phyloP scores from a whole-genome alignment of 1,284 basidiomycete species.

The Butyriboletus appendiculatus region DNA sequence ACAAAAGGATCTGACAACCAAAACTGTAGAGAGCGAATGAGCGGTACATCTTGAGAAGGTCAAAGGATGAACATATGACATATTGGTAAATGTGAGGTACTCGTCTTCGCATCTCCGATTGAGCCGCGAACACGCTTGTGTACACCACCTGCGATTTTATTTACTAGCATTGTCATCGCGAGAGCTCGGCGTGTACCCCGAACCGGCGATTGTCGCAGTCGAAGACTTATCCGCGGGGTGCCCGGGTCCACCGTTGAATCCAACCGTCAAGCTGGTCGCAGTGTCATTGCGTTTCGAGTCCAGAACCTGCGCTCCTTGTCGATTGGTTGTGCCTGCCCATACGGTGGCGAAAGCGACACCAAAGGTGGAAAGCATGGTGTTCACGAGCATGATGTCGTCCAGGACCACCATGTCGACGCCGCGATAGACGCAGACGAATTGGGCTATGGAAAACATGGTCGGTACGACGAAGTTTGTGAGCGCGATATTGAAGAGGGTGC shows the following conservation, averaged over 20 bases:
- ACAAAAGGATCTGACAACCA: no score
- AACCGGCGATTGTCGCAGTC: no score
- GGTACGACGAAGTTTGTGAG: slow-evolving; percentile 26
- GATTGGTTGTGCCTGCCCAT: slow-evolving; percentile 11
- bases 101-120: no score
- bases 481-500: slow-evolving; percentile 26
- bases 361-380: slow-evolving; percentile 13
- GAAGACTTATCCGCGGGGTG: no score
- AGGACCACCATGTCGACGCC: background rate
- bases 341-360: slow-evolving; percentile 19
- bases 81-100: no score
- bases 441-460: slow-evolving; percentile 28
- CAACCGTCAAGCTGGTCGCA: background rate
- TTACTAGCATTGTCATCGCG: no score
- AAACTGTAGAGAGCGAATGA: no score
- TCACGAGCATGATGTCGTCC: slow-evolving; percentile 7
- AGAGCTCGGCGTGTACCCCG: no score
- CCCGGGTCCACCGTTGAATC: background rate
- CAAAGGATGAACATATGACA: no score
- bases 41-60: no score
- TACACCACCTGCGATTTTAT: no score
- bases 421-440: slow-evolving; percentile 13
- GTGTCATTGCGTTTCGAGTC: background rate
- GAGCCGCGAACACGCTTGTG: no score
- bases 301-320: background rate